Conservation (phyloP, 306 rosid genomes). For the Begonia peltatifolia region DNA sequence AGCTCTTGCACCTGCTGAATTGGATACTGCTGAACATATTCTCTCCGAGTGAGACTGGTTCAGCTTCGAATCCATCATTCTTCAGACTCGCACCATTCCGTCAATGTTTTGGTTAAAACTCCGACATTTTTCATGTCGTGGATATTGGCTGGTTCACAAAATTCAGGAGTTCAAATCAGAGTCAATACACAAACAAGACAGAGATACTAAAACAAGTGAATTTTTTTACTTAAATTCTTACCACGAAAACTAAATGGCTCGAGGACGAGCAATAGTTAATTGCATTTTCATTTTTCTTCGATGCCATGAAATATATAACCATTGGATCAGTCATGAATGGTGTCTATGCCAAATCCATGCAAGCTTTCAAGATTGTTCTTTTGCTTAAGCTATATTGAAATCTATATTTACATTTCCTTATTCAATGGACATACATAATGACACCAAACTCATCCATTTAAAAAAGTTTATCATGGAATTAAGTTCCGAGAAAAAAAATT, state of each 20-base stretch:
- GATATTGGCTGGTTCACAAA: slow-evolving; percentile 50
- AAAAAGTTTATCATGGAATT: slow-evolving; percentile 3
- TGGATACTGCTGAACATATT: too few species aligned
- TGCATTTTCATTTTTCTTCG: background rate
- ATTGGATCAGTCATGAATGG: too few species aligned
- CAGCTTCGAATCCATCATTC: slow-evolving; percentile 13
- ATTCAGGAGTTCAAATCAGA: background rate
- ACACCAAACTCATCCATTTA: background rate
- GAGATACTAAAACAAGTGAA: background rate
- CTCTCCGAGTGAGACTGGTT: too few species aligned
- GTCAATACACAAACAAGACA: too few species aligned
- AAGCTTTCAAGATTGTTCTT: too few species aligned
- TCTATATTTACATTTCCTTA: too few species aligned
- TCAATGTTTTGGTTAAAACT: slow-evolving; percentile 45
- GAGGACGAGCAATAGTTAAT: background rate
- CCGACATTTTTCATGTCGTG: slow-evolving; percentile 74
- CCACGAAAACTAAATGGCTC: background rate
- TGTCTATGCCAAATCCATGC: too few species aligned
- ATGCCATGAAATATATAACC: background rate
- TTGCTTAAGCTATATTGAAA: too few species aligned
- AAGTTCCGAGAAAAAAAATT: slow-evolving; percentile 2
- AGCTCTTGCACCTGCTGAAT: too few species aligned
- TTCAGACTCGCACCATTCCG: slow-evolving; percentile 41
- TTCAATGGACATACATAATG: too few species aligned
- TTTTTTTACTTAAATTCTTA: too few species aligned